Conservation (phyloP, 192 early-diverging fungal genomes). For the Coemansia sp. region DNA sequence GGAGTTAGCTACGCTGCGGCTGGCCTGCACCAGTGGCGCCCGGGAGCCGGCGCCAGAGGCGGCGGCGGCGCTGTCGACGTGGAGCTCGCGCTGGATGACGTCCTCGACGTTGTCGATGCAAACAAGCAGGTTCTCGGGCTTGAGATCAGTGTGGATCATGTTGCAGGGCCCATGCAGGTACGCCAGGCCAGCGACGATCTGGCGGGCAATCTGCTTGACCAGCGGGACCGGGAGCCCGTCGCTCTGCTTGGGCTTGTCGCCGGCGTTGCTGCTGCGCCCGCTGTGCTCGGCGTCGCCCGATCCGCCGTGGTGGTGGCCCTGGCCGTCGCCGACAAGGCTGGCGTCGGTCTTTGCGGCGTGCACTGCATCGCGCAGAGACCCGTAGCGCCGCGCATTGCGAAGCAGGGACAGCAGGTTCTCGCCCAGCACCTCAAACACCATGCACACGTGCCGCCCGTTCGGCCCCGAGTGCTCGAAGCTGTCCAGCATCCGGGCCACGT, state of each 20-base stretch:
- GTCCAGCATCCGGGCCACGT: constrained; percentile 90
- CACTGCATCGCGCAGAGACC: constrained; percentile 36
- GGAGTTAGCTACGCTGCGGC: constrained; percentile 55
- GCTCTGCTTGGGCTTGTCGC: constrained; percentile 24
- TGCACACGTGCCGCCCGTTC: constrained; percentile 92
- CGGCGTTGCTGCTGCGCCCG: constrained; percentile 9
- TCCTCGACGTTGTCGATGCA: constrained; percentile 87
- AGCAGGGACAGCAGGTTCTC: constrained; percentile 94
- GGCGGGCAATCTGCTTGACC: constrained; percentile 90
- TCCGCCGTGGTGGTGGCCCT: not conserved
- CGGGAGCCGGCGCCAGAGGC: not conserved
- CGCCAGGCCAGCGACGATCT: constrained; percentile 89
- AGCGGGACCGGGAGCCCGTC: constrained; percentile 81
- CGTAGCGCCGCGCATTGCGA: constrained; percentile 57
- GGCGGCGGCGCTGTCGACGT: constrained; percentile 14
- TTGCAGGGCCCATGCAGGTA: constrained; percentile 94
- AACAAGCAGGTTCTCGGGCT: constrained; percentile 97
- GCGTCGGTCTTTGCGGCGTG: constrained; percentile 23
- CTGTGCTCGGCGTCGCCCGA: constrained; percentile 6
- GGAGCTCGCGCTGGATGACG: constrained; percentile 61
- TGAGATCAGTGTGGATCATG: constrained; percentile 98
- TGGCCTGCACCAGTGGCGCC: constrained; percentile 35
- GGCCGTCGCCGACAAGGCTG: constrained; percentile 21
- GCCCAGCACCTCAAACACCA: constrained; percentile 98
- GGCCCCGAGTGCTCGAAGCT: constrained; percentile 89